A percentile compares a stretch with the other conserved stretches of the same genome.
These are phyloP conservation scores for Pisolithus thermaeus DNA, from an alignment of 1,284 basidiomycete species.

Conservation along the genomic window DNA sequence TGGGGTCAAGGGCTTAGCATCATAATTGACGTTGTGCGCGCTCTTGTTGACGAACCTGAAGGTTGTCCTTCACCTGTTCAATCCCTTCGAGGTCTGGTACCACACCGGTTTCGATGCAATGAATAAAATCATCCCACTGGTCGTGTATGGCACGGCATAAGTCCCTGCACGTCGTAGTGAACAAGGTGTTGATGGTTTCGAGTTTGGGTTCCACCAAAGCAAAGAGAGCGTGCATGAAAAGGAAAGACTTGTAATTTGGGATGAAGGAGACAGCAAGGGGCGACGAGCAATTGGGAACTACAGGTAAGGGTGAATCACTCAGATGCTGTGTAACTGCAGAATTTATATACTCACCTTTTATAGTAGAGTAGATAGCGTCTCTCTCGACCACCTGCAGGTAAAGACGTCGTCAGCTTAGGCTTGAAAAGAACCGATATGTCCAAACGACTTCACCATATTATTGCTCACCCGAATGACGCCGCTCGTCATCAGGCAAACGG, in stretches of 20 bases:
- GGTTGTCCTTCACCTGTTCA: too few relatives aligned
- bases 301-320: not conserved
- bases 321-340: not conserved
- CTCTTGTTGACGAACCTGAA: too few relatives aligned
- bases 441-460: conserved; percentile 13
- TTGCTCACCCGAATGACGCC: conserved; percentile 16
- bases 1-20: too few relatives aligned
- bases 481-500: conserved; percentile 19
- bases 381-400: conserved; percentile 12
- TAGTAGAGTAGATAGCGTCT: conserved; percentile 8
- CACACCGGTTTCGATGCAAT: too few relatives aligned
- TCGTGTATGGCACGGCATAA: conserved; percentile 6
- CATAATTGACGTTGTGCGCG: too few relatives aligned
- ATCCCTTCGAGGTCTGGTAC: too few relatives aligned
- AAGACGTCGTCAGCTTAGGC: not conserved
- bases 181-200: conserved; percentile 21
- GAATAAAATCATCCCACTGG: too few relatives aligned
- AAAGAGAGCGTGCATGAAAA: conserved; percentile 20
- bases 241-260: conserved; percentile 18
- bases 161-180: conserved; percentile 17
- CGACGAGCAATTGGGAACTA: conserved; percentile 16
- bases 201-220: conserved; percentile 15
- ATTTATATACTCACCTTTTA: conserved; percentile 8
- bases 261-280: conserved; percentile 19
- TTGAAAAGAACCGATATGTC: not conserved